These are phyloP conservation scores for Aschersonia sp. DNA, from an alignment of 2,329 filamentous ascomycete genomes.

Conservation along the genomic window DNA sequence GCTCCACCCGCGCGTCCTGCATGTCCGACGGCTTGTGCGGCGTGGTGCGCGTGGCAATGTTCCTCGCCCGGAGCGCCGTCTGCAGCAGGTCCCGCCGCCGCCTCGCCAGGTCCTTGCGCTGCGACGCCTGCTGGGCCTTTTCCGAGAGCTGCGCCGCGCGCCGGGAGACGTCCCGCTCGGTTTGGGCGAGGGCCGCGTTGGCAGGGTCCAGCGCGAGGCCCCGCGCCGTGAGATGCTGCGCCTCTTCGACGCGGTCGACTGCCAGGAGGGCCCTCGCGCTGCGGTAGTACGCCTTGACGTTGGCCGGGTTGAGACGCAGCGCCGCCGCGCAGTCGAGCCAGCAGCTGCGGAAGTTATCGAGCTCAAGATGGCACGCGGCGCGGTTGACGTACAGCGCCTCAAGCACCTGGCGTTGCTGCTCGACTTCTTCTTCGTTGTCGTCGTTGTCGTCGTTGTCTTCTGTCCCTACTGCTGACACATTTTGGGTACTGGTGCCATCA, in stretches of 20 bases:
- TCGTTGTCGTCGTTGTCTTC: not conserved
- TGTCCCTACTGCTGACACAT: not conserved
- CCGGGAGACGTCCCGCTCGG: conserved; percentile 48
- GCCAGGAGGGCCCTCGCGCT: conserved; percentile 64
- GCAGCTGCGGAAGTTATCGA: conserved; percentile 78
- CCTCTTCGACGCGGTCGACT: conserved; percentile 66
- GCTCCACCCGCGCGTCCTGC: conserved; percentile 62
- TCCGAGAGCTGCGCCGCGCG: conserved; percentile 40
- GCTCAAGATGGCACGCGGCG: conserved; percentile 75
- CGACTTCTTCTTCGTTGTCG: conserved; percentile 23
- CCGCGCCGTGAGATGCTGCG: conserved; percentile 60
- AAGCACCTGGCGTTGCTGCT: conserved; percentile 47
- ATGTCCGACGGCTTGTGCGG: conserved; percentile 66
- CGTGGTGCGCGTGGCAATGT: conserved; percentile 53
- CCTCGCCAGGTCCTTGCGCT: conserved; percentile 38
- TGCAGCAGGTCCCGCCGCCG: conserved; percentile 46
- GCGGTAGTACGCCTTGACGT: conserved; percentile 86
- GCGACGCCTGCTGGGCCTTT: conserved; percentile 38
- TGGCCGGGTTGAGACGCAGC: conserved; percentile 62
- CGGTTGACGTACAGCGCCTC: conserved; percentile 76
- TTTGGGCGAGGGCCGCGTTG: conserved; percentile 51
- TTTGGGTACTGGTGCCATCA: not conserved
- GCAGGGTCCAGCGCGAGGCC: conserved; percentile 58
- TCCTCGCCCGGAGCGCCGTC: conserved; percentile 52
- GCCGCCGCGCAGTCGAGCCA: conserved; percentile 73